Evolutionary conservation across 2,329 filamentous ascomycete species (phyloP).

Genomic region (Penicillium sp.): DNA sequence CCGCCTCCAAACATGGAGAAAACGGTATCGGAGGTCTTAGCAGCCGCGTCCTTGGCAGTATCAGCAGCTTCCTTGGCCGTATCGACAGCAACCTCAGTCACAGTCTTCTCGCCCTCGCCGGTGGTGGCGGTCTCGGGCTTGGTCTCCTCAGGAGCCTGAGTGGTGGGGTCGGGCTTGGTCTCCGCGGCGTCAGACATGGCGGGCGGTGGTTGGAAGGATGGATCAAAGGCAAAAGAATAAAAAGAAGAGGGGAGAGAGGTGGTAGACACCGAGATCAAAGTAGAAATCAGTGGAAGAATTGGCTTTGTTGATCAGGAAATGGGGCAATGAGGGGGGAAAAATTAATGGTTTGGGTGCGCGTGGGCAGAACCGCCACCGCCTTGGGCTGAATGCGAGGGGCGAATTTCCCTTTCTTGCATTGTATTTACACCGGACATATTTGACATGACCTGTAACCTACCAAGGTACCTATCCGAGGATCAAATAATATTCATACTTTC

Average conservation of each 20-base stretch:
- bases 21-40: slow-evolving; percentile 56
- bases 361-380: slow-evolving; percentile 25
- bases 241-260: slow-evolving; percentile 2
- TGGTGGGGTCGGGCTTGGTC: slow-evolving; percentile 45
- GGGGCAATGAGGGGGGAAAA: slow-evolving; percentile 27
- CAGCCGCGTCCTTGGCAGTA: slow-evolving; percentile 39
- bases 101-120: slow-evolving; percentile 33
- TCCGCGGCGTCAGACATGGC: slow-evolving; percentile 46
- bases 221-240: slow-evolving; percentile 6
- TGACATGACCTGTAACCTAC: not conserved
- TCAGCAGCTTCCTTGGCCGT: slow-evolving; percentile 39
- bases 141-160: slow-evolving; percentile 34
- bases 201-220: not conserved
- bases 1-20: slow-evolving; percentile 99
- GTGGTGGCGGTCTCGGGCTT: slow-evolving; percentile 34
- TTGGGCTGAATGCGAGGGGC: slow-evolving; percentile 16
- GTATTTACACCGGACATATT: not conserved
- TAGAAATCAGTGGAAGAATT: slow-evolving; percentile 12
- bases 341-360: slow-evolving; percentile 26
- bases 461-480: not conserved
- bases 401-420: not conserved
- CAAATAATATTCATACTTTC: not conserved
- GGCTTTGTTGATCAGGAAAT: slow-evolving; percentile 24
- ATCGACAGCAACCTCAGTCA: slow-evolving; percentile 33
- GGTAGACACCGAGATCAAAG: slow-evolving; percentile 5